A percentile compares a stretch with the other conserved stretches of the same genome.
Conservation (phyloP, 176 grass and related monocot genomes). For the Zoysia pacifica region DNA sequence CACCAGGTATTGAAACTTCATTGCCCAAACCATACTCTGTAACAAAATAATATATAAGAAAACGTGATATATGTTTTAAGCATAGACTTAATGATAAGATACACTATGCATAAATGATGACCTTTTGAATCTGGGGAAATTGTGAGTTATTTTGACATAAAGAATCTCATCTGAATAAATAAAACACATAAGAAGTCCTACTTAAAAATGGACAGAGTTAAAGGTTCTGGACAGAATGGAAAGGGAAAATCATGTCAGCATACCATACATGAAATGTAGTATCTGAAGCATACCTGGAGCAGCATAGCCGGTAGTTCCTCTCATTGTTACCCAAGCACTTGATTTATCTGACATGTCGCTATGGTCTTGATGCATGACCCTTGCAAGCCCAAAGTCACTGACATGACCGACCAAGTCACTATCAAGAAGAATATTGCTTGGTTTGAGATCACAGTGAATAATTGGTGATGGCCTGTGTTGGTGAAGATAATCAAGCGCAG, state of each 20-base stretch:
- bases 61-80: too few species aligned
- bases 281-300: slow-evolving; percentile 21
- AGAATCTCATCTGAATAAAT: too few species aligned
- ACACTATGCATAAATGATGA: too few species aligned
- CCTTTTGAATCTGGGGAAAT: too few species aligned
- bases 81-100: too few species aligned
- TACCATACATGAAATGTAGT: background rate
- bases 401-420: slow-evolving; percentile 16
- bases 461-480: background rate
- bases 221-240: too few species aligned
- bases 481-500: slow-evolving; percentile 30
- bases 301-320: slow-evolving; percentile 22
- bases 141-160: too few species aligned
- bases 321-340: slow-evolving; percentile 20
- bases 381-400: slow-evolving; percentile 38
- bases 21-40: slow-evolving; percentile 36
- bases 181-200: too few species aligned
- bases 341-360: slow-evolving; percentile 9
- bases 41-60: too few species aligned
- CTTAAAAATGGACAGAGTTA: too few species aligned
- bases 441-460: slow-evolving; percentile 37
- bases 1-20: slow-evolving; percentile 1
- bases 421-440: slow-evolving; percentile 25
- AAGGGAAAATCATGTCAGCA: too few species aligned
- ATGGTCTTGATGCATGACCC: slow-evolving; percentile 8